These are phyloP conservation scores for Dothideomycetidae sp. DNA, from an alignment of 2,329 filamentous ascomycete species.

Conservation along the genomic window DNA sequence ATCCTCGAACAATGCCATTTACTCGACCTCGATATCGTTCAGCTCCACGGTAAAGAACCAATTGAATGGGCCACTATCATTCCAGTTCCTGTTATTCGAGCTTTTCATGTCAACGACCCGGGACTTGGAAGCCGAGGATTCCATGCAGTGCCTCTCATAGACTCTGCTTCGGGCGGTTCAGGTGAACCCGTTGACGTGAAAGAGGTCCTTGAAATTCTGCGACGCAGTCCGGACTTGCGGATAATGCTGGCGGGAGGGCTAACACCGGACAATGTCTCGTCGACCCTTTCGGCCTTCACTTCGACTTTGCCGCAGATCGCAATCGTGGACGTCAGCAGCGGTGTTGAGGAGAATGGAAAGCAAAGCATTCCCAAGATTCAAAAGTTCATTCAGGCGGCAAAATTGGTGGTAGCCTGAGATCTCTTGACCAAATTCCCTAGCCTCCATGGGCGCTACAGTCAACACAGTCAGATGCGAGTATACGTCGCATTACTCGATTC, in stretches of 20 bases:
- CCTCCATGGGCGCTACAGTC: too few species aligned
- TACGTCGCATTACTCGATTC: too few species aligned
- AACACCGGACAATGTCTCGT: constrained; percentile 60
- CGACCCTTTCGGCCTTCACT: constrained; percentile 49
- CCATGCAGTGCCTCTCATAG: constrained; percentile 70
- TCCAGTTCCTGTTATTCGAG: constrained; percentile 78
- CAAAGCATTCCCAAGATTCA: constrained; percentile 72
- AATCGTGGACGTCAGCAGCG: constrained; percentile 86
- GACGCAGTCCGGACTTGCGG: constrained; percentile 53
- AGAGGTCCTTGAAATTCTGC: constrained; percentile 52
- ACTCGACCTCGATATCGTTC: constrained; percentile 72
- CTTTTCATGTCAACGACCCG: constrained; percentile 64
- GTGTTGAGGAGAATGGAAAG: constrained; percentile 70
- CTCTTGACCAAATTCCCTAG: too few species aligned
- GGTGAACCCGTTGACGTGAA: constrained; percentile 63
- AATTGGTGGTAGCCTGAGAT: too few species aligned
- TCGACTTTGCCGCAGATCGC: constrained; percentile 49
- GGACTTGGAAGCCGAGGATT: constrained; percentile 62
- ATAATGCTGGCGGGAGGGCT: constrained; percentile 78
- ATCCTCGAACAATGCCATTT: constrained; percentile 63
- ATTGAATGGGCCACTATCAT: constrained; percentile 83
- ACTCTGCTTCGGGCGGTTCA: constrained; percentile 70
- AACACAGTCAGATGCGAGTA: too few species aligned
- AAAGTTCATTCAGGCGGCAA: constrained; percentile 24
- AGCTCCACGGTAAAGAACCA: constrained; percentile 84